These are phyloP conservation scores for Penicillium flavigenum DNA, from an alignment of 495 filamentous ascomycete species.

Conservation along the genomic window DNA sequence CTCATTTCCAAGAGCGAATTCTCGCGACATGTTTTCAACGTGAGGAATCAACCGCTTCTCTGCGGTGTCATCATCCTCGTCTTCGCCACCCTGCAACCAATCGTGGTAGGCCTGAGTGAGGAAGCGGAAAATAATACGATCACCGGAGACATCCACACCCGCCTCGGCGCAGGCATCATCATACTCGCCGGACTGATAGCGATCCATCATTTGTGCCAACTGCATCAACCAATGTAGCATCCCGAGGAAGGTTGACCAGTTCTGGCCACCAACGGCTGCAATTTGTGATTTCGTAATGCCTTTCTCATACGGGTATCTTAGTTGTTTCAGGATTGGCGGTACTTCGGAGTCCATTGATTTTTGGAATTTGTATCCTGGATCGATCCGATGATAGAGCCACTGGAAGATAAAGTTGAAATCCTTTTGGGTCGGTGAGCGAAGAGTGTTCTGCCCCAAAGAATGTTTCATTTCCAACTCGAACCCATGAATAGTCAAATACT, in stretches of 20 bases:
- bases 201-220: slow-evolving; percentile 84
- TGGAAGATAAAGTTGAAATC: slow-evolving; percentile 97
- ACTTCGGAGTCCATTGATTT: slow-evolving; percentile 94
- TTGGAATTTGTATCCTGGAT: slow-evolving; percentile 86
- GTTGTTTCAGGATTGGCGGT: slow-evolving; percentile 81
- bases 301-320: slow-evolving; percentile 92
- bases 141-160: slow-evolving; percentile 81
- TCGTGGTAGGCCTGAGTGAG: slow-evolving; percentile 84
- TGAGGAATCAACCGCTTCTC: slow-evolving; percentile 75
- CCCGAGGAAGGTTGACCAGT: slow-evolving; percentile 91
- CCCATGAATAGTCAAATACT: slow-evolving; percentile 85
- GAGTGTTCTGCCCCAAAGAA: slow-evolving; percentile 77
- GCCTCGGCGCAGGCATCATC: slow-evolving; percentile 85
- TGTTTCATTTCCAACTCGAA: slow-evolving; percentile 99
- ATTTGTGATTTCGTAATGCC: slow-evolving; percentile 94
- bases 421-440: slow-evolving; percentile 93
- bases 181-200: slow-evolving; percentile 70
- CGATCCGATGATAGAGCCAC: slow-evolving; percentile 93
- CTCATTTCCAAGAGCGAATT: slow-evolving; percentile 81
- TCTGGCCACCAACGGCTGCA: slow-evolving; percentile 88
- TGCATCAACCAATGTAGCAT: slow-evolving; percentile 99
- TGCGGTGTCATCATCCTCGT: slow-evolving; percentile 78
- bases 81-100: slow-evolving; percentile 78
- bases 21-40: slow-evolving; percentile 81
- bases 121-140: slow-evolving; percentile 92